Base-by-base conservation (phyloP, 2,329 filamentous ascomycete species). In the Bipolaris bicolor region DNA sequence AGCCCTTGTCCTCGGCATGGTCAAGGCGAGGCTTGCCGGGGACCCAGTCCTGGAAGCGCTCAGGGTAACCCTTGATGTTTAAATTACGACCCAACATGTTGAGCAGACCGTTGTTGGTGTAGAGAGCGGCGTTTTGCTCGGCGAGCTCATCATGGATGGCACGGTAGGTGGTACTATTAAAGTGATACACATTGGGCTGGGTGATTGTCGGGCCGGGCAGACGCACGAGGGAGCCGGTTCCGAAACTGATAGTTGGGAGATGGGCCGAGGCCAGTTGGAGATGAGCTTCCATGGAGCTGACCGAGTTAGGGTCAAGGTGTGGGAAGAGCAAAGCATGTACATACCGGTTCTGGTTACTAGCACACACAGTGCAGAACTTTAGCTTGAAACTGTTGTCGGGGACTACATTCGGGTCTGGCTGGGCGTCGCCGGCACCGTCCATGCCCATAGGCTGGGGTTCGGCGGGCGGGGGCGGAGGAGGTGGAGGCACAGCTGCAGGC, bases 291-390 rank as follows among this genome's bases (percentile, higher is more conserved):
- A 99, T 98, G n/a, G 91, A 92, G 77, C 89, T 91, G 68, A 29
- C 34, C 26, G 7, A 10, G 62, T 73, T 59, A 71, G 66, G 48
- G 22, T 22, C 3, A 13, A 3, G n/a, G 7, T 9, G 9, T 6
- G 9, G 24, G n/a, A 13, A 10, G n/a, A 20, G 15, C 16, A 41
- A 47, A 15, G n/a, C 7, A 13, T 3, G n/a, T 3, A 50, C 83
- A 62, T 82, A 96, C 87, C 95, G 88, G 74, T 99, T 99, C 77
- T 99, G 92, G 71, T 99, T 99, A 71, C 92, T 97, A 7, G 95
- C 95, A 79, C 95, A 99, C n/a, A 99, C 94, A 2, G 95, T 98
- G 82, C 93, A 97, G 79, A 98, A 97, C 74, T 91, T 96, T 61
- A 99, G 85, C 79, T 95, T 97, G 83, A 88, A 97, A n/a, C 80